phyloP scores from a whole-genome alignment of 225 moss, liverwort and hornwort genomes.

The Physcomitrium patens region DNA sequence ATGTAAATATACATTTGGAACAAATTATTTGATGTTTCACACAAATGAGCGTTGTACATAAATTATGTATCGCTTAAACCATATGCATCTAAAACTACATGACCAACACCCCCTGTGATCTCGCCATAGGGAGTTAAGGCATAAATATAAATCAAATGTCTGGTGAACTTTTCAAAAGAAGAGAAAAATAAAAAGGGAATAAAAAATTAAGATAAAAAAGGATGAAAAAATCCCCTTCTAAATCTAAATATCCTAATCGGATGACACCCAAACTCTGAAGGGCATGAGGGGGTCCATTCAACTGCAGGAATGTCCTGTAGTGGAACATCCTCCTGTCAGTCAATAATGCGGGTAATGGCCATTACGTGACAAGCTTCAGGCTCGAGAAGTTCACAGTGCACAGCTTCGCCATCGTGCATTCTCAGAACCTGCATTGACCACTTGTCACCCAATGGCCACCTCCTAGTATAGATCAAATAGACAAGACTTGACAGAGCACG shows the following conservation, averaged over 20 bases:
- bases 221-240: not conserved
- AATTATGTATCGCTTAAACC: too few species aligned
- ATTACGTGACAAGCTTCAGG: slow-evolving; percentile 44
- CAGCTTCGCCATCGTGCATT: slow-evolving; percentile 15
- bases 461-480: slow-evolving; percentile 22
- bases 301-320: not conserved
- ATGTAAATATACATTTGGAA: too few species aligned
- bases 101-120: too few species aligned
- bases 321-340: slow-evolving; percentile 35
- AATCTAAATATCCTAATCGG: not conserved
- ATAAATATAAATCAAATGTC: too few species aligned
- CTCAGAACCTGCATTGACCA: slow-evolving; percentile 12
- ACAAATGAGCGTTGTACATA: too few species aligned
- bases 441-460: slow-evolving; percentile 44
- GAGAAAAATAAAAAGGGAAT: too few species aligned
- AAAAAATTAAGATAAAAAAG: too few species aligned
- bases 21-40: too few species aligned
- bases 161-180: too few species aligned
- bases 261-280: slow-evolving; percentile 17
- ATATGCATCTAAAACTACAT: too few species aligned
- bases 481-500: too few species aligned
- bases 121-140: too few species aligned
- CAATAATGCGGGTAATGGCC: slow-evolving; percentile 34
- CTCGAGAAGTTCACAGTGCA: not conserved
- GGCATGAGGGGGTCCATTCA: slow-evolving; percentile 27